Evolutionary conservation across 164 flowering plant species (phyloP), one percentile per base, ranked within the genome.

Genomic region (Taxillus chinensis): DNA sequence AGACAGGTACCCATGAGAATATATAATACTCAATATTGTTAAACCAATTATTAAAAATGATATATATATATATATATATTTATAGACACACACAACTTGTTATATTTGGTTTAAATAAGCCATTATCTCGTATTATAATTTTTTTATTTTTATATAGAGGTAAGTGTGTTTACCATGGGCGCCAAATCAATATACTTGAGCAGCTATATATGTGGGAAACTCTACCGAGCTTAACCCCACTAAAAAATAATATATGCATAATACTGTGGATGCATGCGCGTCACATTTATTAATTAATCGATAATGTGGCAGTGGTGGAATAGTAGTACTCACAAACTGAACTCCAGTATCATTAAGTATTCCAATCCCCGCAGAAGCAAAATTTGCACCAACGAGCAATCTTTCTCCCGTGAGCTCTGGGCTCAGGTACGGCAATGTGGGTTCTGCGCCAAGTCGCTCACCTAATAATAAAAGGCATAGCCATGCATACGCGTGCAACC

Each of bases 301-400:
- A 43, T 43, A 6, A 43, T 6, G 12, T 4, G 0, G 4, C 0
- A 48, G 13, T 48, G 12, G 51, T 11, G 13, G 9, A 14, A 14
- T 11, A 48, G 51, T 43, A 3, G 48, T 11, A 48, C 78, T 69
- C 60, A 79, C 80, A 64, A 77, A 79, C 59, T 79, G 83, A 64
- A 74, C 52, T n/a, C 83, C 83, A 2, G 80, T 79, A 65, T 79
- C 80, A 56, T 79, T 72, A 51, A 79, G 79, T 10, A 79, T 77
- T 39, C 83, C 83, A 27, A 79, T 67, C 5, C 80, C 83, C 1
- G 83, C 83, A 8, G 83, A 79, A 12, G 83, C 80, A 64, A 79
- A 79, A 51, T 79, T 79, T 45, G 83, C 83, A 16, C 83, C 83
- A 41, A 65, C 60, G 17, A 79, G 78, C 11, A 79, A 65, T 49